Percentiles rank a stretch among this genome's conserved stretches.
phyloP scores from a whole-genome alignment of 2,329 filamentous ascomycete species.

The Clarireedia monteithiana region DNA sequence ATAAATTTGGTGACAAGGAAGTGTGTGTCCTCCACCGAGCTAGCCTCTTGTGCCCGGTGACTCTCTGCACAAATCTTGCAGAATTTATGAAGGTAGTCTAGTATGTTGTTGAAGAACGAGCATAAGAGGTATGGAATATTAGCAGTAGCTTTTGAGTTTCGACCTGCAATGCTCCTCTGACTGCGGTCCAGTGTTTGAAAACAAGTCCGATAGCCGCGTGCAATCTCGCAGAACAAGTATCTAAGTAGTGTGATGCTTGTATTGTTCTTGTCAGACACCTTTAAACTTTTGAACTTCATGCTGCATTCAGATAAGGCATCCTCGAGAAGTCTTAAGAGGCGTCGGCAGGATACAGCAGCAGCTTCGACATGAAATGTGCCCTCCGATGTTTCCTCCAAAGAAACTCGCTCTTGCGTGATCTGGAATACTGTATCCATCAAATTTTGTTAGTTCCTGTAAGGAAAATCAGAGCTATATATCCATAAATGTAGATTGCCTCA shows the following conservation, averaged over 20 bases:
- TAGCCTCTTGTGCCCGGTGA: no score
- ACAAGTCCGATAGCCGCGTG: neutral
- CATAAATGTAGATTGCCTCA: neutral
- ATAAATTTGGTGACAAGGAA: neutral
- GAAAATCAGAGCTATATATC: neutral
- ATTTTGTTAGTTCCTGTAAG: neutral
- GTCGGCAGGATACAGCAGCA: neutral
- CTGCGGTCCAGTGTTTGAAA: neutral
- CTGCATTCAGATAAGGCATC: neutral
- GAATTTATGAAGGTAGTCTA: neutral
- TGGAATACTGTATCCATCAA: neutral
- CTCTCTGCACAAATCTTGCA: neutral
- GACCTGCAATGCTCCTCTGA: neutral
- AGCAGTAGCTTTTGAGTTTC: neutral
- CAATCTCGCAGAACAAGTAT: neutral
- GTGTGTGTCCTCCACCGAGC: neutral
- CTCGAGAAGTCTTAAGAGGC: neutral
- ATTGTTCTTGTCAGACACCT: neutral
- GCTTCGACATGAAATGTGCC: neutral
- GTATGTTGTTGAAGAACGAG: neutral
- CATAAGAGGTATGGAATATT: neutral
- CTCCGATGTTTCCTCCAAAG: neutral
- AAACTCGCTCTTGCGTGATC: neutral
- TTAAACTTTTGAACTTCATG: neutral
- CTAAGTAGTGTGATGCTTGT: neutral